Evolutionary conservation across 257 asterid genomes (phyloP).

Genomic region (Przewalskia tangutica): DNA sequence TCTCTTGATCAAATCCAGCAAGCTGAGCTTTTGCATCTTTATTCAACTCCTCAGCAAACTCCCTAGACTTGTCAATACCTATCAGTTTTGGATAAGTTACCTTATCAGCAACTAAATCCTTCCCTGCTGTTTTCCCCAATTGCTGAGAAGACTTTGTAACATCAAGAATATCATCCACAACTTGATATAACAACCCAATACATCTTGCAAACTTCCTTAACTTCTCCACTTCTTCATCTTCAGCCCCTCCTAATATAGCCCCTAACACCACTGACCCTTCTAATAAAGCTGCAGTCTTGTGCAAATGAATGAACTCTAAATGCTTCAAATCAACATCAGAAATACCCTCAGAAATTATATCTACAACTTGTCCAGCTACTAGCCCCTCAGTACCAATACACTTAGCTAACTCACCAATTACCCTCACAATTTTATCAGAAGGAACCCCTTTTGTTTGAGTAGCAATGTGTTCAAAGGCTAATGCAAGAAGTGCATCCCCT

Average conservation of each 20-base stretch:
- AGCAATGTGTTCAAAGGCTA: conserved; percentile 40
- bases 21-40: conserved; percentile 43
- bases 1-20: conserved; percentile 29
- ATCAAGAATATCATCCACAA: conserved; percentile 54
- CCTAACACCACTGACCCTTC: conserved; percentile 52
- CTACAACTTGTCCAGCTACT: conserved; percentile 48
- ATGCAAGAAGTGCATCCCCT: conserved; percentile 49
- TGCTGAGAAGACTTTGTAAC: conserved; percentile 48
- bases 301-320: conserved; percentile 43
- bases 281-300: conserved; percentile 51
- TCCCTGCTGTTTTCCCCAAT: conserved; percentile 60
- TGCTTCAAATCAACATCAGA: conserved; percentile 39
- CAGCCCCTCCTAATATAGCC: conserved; percentile 49
- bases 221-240: conserved; percentile 25
- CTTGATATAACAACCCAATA: conserved; percentile 53
- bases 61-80: conserved; percentile 48
- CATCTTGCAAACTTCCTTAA: conserved; percentile 42
- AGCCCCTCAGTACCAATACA: conserved; percentile 40
- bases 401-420: conserved; percentile 32
- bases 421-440: conserved; percentile 23
- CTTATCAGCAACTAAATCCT: conserved; percentile 49
- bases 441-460: conserved; percentile 26
- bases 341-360: conserved; percentile 34
- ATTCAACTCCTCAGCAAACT: conserved; percentile 47
- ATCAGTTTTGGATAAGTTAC: conserved; percentile 50